Conservation (phyloP, 2,329 filamentous ascomycete species). For the Trichoderma sp. region DNA sequence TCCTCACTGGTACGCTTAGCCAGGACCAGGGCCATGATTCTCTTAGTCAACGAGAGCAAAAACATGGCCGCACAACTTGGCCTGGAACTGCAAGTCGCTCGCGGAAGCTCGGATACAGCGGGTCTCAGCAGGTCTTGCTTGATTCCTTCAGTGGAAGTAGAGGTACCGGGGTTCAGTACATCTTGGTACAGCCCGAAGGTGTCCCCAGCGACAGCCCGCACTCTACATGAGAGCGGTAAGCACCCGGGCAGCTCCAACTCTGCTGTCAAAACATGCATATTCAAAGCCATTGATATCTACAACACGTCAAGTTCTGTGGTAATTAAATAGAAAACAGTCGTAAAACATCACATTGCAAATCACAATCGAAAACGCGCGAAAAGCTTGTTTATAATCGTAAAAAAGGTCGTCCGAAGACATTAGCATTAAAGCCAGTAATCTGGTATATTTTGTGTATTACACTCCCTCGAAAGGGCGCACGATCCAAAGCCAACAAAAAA, state of each 20-base stretch:
- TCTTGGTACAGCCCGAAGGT: not conserved
- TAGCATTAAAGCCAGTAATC: slow-evolving; percentile 27
- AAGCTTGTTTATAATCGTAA: not conserved
- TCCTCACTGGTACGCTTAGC: not conserved
- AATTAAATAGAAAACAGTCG: not conserved
- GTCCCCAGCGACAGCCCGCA: not conserved
- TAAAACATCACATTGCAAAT: not conserved
- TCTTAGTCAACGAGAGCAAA: slow-evolving; percentile 4
- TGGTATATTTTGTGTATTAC: slow-evolving; percentile 26
- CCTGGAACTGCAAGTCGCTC: not conserved
- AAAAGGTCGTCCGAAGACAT: slow-evolving; percentile 20
- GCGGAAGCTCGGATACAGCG: slow-evolving; percentile 17
- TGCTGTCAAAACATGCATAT: not conserved
- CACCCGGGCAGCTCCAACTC: too few species aligned
- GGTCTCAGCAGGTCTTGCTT: not conserved
- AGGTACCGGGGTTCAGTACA: not conserved
- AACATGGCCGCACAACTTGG: not conserved
- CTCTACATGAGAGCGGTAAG: not conserved
- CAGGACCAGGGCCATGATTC: slow-evolving; percentile 1
- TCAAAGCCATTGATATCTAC: not conserved
- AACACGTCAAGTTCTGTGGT: not conserved
- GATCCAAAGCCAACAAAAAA: slow-evolving; percentile 21
- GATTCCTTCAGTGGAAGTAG: not conserved
- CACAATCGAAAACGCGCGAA: not conserved
- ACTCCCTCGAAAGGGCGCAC: slow-evolving; percentile 1